Base-by-base conservation (phyloP, 768 basidiomycete genomes). In the Lentinula guzmanii region DNA sequence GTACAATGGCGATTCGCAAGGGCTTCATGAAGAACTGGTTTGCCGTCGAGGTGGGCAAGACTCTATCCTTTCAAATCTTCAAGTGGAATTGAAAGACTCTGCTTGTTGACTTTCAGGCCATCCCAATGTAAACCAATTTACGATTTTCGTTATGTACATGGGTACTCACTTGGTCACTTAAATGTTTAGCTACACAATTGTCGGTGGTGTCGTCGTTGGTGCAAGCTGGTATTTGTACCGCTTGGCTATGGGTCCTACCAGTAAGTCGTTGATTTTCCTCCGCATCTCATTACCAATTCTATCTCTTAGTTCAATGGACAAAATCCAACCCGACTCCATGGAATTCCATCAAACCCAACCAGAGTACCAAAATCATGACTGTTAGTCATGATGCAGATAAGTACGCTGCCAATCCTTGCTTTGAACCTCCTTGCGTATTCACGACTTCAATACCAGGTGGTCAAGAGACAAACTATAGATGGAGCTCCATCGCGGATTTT, bases 321-420 rank as follows among this genome's bases (percentile, higher is more conserved):
- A 82, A 82, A 67, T 82, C 50, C 71, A 95, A 95, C 80, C 92
- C 92, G 39, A 86, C 86, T 21, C 93, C 93, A n/a, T 95, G 91
- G 90, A 91, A 91, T 75, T 80, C 83, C 61, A 81, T 94, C 70
- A 80, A 90, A 71, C 86, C 81, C 42, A 80, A 87, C 68, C 86
- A 94, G 74, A 84, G 83, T 65, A 90, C 82, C 60, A 93, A 93
- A 75, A 43, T 93, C 62, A 68, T 85, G 71, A 71, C 80, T 45
- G 83, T 90, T 43, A 85, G 86, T 76, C 86, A 90, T 71, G 86
- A 84, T 67, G 91, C 92, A 66, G 81, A 87, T 77, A 85, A 79
- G 91, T 88, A 52, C 59, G 85, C 72, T 34, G 16, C 34, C 65
- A 16, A 28, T 16, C 46, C 24, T 35, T 39, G 16, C 33, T 28